Percentiles rank a stretch among this genome's conserved stretches.
These are phyloP conservation scores for Macrotyloma uniflorum DNA, from an alignment of 306 rosid species.

Conservation along the genomic window DNA sequence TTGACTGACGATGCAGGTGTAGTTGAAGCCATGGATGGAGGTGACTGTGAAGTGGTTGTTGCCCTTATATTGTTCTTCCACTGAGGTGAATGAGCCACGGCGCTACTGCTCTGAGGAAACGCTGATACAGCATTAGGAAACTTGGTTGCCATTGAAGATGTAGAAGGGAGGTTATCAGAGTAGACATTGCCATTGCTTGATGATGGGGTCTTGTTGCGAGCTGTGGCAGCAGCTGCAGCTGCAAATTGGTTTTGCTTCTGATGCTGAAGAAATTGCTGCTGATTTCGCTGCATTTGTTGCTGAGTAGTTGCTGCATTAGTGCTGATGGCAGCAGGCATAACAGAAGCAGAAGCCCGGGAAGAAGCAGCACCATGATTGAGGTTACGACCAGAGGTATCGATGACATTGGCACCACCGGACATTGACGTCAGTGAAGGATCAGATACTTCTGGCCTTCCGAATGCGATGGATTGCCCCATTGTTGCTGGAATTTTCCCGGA, in stretches of 20 bases:
- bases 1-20: conserved; percentile 66
- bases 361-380: conserved; percentile 63
- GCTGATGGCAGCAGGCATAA: conserved; percentile 51
- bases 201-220: conserved; percentile 61
- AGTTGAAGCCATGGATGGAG: conserved; percentile 69
- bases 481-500: conserved; percentile 59
- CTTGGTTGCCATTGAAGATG: conserved; percentile 72
- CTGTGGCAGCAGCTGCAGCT: conserved; percentile 54
- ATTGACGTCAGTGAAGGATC: conserved; percentile 57
- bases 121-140: conserved; percentile 71
- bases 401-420: conserved; percentile 59
- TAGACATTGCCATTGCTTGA: conserved; percentile 73
- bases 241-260: conserved; percentile 69
- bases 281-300: conserved; percentile 73
- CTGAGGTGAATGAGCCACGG: conserved; percentile 80
- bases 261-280: conserved; percentile 63
- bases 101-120: conserved; percentile 68
- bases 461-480: conserved; percentile 80
- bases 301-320: conserved; percentile 52
- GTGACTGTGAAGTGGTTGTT: conserved; percentile 54
- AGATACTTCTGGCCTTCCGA: conserved; percentile 70
- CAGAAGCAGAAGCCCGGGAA: conserved; percentile 58
- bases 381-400: conserved; percentile 75
- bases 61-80: conserved; percentile 81
- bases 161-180: conserved; percentile 70